phyloP scores from a whole-genome alignment of 805 yeast genomes.

The Metschnikowia gelsemii region DNA sequence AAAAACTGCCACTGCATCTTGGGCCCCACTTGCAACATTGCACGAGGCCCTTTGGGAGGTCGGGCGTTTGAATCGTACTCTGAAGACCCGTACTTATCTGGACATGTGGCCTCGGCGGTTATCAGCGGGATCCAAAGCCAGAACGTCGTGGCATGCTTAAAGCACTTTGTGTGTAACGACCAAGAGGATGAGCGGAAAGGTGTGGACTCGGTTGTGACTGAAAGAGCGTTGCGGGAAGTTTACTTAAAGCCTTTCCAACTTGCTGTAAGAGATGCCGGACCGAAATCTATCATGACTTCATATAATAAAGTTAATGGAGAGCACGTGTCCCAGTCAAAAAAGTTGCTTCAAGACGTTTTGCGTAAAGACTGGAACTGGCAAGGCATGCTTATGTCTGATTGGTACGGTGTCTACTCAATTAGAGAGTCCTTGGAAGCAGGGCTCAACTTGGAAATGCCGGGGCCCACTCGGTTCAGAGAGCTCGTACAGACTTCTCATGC shows the following conservation, averaged over 20 bases:
- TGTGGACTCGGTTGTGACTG: conserved; percentile 50
- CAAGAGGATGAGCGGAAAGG: conserved; percentile 54
- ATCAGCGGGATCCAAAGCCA: conserved; percentile 54
- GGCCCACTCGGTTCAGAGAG: conserved; percentile 51
- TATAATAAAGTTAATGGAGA: conserved; percentile 64
- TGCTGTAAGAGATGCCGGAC: conserved; percentile 52
- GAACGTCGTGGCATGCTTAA: conserved; percentile 54
- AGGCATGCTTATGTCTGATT: conserved; percentile 61
- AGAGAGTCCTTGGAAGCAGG: conserved; percentile 52
- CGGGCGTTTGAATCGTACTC: conserved; percentile 61
- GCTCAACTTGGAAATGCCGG: conserved; percentile 68
- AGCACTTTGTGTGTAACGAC: conserved; percentile 65
- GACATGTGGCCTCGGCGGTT: conserved; percentile 48
- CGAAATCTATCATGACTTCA: conserved; percentile 58
- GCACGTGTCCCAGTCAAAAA: conserved; percentile 50
- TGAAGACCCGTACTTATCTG: conserved; percentile 56
- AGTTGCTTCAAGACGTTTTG: conserved; percentile 45
- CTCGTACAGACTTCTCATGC: conserved; percentile 42
- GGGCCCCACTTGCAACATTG: conserved; percentile 49
- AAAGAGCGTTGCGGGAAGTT: conserved; percentile 64
- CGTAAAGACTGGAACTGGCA: conserved; percentile 57
- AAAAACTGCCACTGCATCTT: conserved; percentile 51
- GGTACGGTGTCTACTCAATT: conserved; percentile 58
- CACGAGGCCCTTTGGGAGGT: conserved; percentile 59
- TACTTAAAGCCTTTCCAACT: conserved; percentile 64